Percentiles rank a stretch among this genome's conserved stretches.
phyloP scores from a whole-genome alignment of 2,329 filamentous ascomycete genomes.

The Talaromyces rugulosus region DNA sequence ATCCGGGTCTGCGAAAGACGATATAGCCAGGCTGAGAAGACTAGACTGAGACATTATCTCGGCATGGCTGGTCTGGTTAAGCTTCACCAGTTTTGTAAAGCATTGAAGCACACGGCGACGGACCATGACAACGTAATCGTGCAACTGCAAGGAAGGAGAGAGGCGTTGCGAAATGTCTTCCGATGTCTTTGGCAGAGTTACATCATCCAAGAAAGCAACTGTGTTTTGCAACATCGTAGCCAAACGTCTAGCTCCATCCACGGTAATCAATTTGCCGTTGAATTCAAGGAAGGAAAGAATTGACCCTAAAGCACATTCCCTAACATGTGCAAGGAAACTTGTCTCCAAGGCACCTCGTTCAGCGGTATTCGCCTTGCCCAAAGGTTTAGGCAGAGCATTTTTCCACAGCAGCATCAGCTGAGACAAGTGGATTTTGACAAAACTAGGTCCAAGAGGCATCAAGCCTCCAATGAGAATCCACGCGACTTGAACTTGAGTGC shows the following conservation, averaged over 20 bases:
- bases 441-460: constrained; percentile 95
- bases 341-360: constrained; percentile 81
- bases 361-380: constrained; percentile 86
- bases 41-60: constrained; percentile 90
- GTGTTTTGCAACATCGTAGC: constrained; percentile 95
- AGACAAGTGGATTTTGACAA: constrained; percentile 96
- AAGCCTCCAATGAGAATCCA: constrained; percentile 96
- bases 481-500: constrained; percentile 93
- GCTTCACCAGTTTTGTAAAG: constrained; percentile 84
- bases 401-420: constrained; percentile 94
- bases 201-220: constrained; percentile 76
- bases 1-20: constrained; percentile 89
- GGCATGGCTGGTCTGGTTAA: constrained; percentile 77
- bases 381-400: constrained; percentile 88
- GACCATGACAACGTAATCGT: constrained; percentile 90
- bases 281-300: constrained; percentile 90
- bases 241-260: constrained; percentile 89
- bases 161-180: constrained; percentile 84
- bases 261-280: constrained; percentile 84
- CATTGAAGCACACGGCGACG: constrained; percentile 89
- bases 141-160: constrained; percentile 78
- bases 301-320: constrained; percentile 88
- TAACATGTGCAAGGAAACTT: constrained; percentile 88
- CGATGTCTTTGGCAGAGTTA: constrained; percentile 77
- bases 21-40: constrained; percentile 80